Evolutionary conservation across 441 rosid species (phyloP).

Genomic region (Brassica hybrid): DNA sequence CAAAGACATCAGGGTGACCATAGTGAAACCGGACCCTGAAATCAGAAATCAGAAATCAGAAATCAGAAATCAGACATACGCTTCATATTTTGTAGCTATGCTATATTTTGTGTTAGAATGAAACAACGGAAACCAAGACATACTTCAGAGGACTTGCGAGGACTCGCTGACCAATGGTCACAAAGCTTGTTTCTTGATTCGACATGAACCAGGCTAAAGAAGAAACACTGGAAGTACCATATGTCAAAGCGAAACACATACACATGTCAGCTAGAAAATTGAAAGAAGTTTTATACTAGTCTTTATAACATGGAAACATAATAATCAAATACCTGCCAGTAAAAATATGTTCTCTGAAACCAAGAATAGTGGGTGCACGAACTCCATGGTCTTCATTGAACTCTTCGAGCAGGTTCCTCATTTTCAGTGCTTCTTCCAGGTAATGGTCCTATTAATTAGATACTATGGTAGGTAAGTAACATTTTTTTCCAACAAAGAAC

Average conservation of each 20-base stretch:
- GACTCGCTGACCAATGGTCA: conserved; percentile 95
- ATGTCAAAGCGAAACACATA: conserved; percentile 32
- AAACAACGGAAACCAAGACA: conserved; percentile 33
- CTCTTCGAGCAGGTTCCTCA: conserved; percentile 96
- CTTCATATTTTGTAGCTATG: conserved; percentile 14
- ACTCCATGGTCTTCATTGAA: conserved; percentile 95
- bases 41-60: conserved; percentile 22
- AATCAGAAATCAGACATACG: conserved; percentile 28
- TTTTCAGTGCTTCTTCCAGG: conserved; percentile 96
- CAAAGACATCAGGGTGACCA: conserved; percentile 96
- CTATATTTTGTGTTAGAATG: conserved; percentile 1
- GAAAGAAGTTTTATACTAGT: neutral
- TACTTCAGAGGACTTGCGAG: conserved; percentile 96
- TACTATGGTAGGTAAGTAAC: conserved; percentile 31
- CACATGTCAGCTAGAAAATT: conserved; percentile 21
- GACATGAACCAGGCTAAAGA: conserved; percentile 99
- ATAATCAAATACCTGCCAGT: conserved; percentile 70
- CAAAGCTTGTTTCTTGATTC: conserved; percentile 94
- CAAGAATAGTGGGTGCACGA: conserved; percentile 88
- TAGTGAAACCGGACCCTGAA: conserved; percentile 93
- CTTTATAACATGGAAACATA: neutral
- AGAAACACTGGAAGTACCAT: conserved; percentile 71
- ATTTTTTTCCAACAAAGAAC: conserved; percentile 7
- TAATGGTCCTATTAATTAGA: conserved; percentile 75
- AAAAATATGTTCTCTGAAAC: conserved; percentile 95